A percentile compares a stretch with the other conserved stretches of the same genome.
Conservation (phyloP, 306 rosid species). For the Vigna angularis region DNA sequence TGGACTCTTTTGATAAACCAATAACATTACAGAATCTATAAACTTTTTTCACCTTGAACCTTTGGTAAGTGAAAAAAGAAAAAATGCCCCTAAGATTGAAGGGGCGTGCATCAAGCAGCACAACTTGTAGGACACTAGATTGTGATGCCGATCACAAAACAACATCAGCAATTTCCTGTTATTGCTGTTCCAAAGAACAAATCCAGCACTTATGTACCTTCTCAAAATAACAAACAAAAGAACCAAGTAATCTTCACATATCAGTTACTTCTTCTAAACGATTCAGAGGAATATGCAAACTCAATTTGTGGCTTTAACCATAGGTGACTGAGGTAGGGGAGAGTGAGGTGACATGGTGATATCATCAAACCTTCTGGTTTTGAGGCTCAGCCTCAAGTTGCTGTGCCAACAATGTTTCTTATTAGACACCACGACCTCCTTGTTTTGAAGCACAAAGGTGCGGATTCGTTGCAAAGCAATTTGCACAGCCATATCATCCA, state of each 20-base stretch:
- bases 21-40: conserved; percentile 22
- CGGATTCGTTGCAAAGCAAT: conserved; percentile 68
- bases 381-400: conserved; percentile 66
- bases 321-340: conserved; percentile 74
- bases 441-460: conserved; percentile 56
- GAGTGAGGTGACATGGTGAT: conserved; percentile 79
- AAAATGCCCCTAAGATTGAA: conserved; percentile 24
- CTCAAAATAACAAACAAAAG: conserved; percentile 34
- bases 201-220: conserved; percentile 7
- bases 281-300: not conserved
- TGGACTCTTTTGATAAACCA: conserved; percentile 30
- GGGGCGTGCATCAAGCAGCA: not conserved
- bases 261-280: conserved; percentile 19
- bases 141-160: conserved; percentile 2
- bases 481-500: conserved; percentile 75
- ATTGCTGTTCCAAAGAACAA: conserved; percentile 35
- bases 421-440: conserved; percentile 49
- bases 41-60: conserved; percentile 46
- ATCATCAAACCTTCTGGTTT: conserved; percentile 62
- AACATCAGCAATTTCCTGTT: conserved; percentile 29
- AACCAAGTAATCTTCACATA: conserved; percentile 16
- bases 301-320: conserved; percentile 60
- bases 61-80: conserved; percentile 42
- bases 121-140: not conserved
- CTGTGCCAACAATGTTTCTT: conserved; percentile 65